Percentiles rank a stretch among this genome's conserved stretches.
Conservation (phyloP, 345 rosid species). For the Populus nigra region DNA sequence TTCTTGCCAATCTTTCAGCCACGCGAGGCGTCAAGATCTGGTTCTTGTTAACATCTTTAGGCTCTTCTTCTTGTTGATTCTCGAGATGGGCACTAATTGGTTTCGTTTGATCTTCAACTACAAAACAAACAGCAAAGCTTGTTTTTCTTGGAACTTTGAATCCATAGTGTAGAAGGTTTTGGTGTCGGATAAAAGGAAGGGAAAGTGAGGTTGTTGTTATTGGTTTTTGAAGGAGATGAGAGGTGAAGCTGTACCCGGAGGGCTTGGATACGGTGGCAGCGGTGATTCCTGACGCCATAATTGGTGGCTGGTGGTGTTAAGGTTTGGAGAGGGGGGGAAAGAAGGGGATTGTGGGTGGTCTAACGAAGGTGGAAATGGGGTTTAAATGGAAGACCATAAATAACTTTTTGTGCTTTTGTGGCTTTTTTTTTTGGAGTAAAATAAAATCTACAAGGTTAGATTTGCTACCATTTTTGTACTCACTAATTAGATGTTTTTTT, state of each 20-base stretch:
- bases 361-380: background rate
- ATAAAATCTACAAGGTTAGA: too few species aligned
- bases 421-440: too few species aligned
- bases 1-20: slow-evolving; percentile 41
- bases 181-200: background rate
- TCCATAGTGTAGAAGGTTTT: background rate
- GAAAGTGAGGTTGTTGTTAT: slow-evolving; percentile 9
- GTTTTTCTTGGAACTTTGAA: slow-evolving; percentile 22
- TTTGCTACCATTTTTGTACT: too few species aligned
- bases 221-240: slow-evolving; percentile 35
- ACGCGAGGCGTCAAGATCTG: slow-evolving; percentile 22
- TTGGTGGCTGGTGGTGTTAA: background rate
- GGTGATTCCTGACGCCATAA: slow-evolving; percentile 71
- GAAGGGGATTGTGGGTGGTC: background rate
- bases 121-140: slow-evolving; percentile 54
- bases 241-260: slow-evolving; percentile 26
- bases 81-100: slow-evolving; percentile 28
- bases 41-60: slow-evolving; percentile 1
- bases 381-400: slow-evolving; percentile 43
- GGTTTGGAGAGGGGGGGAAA: background rate
- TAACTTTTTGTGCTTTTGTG: background rate
- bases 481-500: too few species aligned
- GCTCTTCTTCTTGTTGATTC: background rate
- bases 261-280: slow-evolving; percentile 47
- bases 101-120: slow-evolving; percentile 47